phyloP scores from a whole-genome alignment of 179 eudicot species.

The Beta lomatogona region DNA sequence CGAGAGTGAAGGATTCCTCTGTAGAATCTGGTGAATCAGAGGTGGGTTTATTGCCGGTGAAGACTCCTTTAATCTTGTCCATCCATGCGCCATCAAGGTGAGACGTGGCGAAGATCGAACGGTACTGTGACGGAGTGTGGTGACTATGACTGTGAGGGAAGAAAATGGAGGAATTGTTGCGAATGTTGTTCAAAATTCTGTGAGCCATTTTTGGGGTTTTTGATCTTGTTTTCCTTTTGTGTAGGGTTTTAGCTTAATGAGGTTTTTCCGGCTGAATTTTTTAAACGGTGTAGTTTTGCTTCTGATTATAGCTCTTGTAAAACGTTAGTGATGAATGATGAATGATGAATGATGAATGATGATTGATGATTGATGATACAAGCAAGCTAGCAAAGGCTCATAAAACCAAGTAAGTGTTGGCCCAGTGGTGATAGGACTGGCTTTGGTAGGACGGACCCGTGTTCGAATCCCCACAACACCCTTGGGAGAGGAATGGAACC shows the following conservation, averaged over 20 bases:
- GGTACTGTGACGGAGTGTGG: conserved; percentile 37
- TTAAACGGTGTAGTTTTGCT: neutral
- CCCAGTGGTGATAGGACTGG: too few relatives aligned
- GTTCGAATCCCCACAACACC: too few relatives aligned
- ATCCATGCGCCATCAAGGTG: conserved; percentile 58
- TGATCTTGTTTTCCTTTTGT: neutral
- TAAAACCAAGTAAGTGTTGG: too few relatives aligned
- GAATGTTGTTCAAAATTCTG: conserved; percentile 16
- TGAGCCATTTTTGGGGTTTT: conserved; percentile 26
- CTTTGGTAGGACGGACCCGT: too few relatives aligned
- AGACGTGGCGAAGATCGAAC: conserved; percentile 56
- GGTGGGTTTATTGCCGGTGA: conserved; percentile 57
- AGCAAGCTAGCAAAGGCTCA: too few relatives aligned
- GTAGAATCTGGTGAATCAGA: conserved; percentile 21
- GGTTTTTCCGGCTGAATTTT: neutral
- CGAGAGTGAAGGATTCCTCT: conserved; percentile 55
- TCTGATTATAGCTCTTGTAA: too few relatives aligned
- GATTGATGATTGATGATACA: too few relatives aligned
- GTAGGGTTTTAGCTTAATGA: conserved; percentile 7
- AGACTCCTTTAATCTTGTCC: conserved; percentile 70
- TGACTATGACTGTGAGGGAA: conserved; percentile 23
- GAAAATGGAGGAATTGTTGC: conserved; percentile 12
- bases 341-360: too few relatives aligned
- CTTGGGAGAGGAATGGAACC: too few relatives aligned
- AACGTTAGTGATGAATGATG: too few relatives aligned